Percentiles rank a stretch among this genome's conserved stretches.
These are phyloP conservation scores for Rheum nobile DNA, from an alignment of 148 eudicot species.

Conservation along the genomic window DNA sequence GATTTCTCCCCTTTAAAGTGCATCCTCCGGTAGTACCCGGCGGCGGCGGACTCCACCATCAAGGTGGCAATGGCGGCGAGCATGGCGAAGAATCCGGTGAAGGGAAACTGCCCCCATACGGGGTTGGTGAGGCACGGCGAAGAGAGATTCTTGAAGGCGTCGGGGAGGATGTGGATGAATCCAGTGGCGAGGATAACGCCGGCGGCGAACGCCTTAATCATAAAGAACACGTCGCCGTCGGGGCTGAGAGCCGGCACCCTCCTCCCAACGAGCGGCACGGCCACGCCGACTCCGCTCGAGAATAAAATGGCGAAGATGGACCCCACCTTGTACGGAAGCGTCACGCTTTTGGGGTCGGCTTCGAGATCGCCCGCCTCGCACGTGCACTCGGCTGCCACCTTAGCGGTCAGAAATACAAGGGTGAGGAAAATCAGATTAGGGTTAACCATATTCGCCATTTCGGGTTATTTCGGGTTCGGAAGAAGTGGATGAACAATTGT, in stretches of 20 bases:
- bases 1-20: slow-evolving; percentile 22
- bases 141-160: slow-evolving; percentile 48
- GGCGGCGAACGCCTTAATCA: slow-evolving; percentile 85
- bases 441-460: not conserved
- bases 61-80: slow-evolving; percentile 53
- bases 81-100: slow-evolving; percentile 65
- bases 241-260: slow-evolving; percentile 24
- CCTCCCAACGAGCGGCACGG: slow-evolving; percentile 40
- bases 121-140: slow-evolving; percentile 44
- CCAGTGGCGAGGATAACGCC: slow-evolving; percentile 79
- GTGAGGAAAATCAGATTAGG: not conserved
- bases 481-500: not conserved
- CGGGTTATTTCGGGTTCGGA: not conserved
- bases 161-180: slow-evolving; percentile 75
- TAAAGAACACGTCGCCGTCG: slow-evolving; percentile 46
- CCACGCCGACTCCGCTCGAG: slow-evolving; percentile 49
- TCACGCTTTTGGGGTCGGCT: slow-evolving; percentile 12
- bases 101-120: slow-evolving; percentile 65
- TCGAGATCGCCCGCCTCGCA: slow-evolving; percentile 14
- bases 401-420: slow-evolving; percentile 5
- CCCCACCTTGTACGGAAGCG: slow-evolving; percentile 36
- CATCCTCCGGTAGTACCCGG: slow-evolving; percentile 40
- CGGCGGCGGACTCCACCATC: slow-evolving; percentile 56
- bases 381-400: slow-evolving; percentile 26
- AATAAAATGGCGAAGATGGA: slow-evolving; percentile 52